A percentile compares a stretch with the other conserved stretches of the same genome.
phyloP scores from a whole-genome alignment of 805 yeast genomes.

The Starmerella geochares region DNA sequence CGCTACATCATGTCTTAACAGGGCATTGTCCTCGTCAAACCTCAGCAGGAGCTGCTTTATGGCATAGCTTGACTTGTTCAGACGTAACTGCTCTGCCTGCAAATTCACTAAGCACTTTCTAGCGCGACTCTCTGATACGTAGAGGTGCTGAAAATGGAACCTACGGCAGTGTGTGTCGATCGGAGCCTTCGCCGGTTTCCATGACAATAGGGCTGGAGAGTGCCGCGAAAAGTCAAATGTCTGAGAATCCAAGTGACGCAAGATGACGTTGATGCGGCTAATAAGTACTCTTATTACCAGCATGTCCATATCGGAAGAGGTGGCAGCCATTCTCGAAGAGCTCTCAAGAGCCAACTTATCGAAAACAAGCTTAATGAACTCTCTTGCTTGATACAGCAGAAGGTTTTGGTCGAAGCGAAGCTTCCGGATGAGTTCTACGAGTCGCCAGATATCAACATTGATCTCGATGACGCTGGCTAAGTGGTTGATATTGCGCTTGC shows the following conservation, averaged over 20 bases:
- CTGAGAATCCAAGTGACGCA: conserved; percentile 5
- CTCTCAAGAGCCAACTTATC: conserved; percentile 15
- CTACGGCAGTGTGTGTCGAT: not conserved
- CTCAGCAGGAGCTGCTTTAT: conserved; percentile 6
- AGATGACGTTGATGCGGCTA: conserved; percentile 6
- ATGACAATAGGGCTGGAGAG: not conserved
- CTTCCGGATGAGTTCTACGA: not conserved
- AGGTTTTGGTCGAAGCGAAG: not conserved
- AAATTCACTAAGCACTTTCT: not conserved
- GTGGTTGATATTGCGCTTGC: not conserved
- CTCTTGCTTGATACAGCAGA: not conserved
- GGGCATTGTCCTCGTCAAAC: conserved; percentile 16
- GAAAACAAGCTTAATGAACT: conserved; percentile 10
- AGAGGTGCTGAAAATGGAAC: not conserved
- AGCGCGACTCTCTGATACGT: conserved; percentile 6
- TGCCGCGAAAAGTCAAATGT: not conserved
- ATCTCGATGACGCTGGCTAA: not conserved
- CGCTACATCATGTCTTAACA: conserved; percentile 9
- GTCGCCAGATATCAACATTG: conserved; percentile 2
- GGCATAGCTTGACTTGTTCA: not conserved
- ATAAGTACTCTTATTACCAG: conserved; percentile 3
- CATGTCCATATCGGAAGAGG: not conserved
- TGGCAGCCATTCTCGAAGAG: not conserved
- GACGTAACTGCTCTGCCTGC: not conserved
- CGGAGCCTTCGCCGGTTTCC: not conserved